Percentiles rank a stretch among this genome's conserved stretches.
These are phyloP conservation scores for Helotiales sp. DNA, from an alignment of 2,329 filamentous ascomycete genomes.

Conservation along the genomic window DNA sequence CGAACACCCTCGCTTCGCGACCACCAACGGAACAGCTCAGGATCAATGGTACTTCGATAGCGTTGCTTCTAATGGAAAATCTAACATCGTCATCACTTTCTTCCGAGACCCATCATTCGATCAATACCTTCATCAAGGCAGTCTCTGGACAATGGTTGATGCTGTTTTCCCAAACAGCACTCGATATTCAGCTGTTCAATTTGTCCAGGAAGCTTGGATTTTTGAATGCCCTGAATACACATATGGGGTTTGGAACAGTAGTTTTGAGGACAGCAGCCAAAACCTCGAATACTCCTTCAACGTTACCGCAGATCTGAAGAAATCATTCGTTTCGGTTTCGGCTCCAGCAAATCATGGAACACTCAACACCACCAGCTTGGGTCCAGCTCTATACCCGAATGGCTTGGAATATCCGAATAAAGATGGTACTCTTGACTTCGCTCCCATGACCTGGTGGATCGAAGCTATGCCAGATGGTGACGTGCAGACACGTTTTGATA, in stretches of 20 bases:
- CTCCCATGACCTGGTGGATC: background rate
- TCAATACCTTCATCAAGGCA: background rate
- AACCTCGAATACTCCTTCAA: background rate
- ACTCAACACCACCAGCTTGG: background rate
- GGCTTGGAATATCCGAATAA: background rate
- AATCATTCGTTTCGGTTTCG: background rate
- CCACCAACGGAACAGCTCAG: background rate
- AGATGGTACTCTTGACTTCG: background rate
- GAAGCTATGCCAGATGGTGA: background rate
- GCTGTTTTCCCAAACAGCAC: background rate
- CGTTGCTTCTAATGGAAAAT: background rate
- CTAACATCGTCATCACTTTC: background rate
- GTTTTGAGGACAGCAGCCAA: background rate
- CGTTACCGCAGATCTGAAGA: background rate
- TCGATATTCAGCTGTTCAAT: background rate
- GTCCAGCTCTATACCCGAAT: background rate
- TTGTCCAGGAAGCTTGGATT: background rate
- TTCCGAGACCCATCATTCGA: background rate
- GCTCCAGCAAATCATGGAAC: background rate
- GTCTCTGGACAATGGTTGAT: background rate
- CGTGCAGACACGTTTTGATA: background rate
- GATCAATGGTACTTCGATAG: slow-evolving; percentile 3
- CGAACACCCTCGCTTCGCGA: background rate
- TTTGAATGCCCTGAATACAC: background rate
- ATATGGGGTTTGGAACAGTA: background rate